Base-by-base conservation (phyloP, 345 rosid genomes). In the Raphanus raphanistrum region DNA sequence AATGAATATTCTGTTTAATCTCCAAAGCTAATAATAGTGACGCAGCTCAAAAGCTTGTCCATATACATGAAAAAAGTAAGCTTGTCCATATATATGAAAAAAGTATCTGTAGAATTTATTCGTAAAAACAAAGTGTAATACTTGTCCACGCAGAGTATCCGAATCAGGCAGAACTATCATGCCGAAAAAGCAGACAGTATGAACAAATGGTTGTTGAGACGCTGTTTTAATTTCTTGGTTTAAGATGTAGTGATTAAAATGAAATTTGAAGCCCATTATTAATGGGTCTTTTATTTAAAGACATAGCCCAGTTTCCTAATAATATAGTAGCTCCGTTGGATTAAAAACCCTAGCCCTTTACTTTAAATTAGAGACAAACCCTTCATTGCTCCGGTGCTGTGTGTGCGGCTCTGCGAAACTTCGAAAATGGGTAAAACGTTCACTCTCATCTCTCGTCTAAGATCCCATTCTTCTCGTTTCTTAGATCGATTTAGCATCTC, bases 341-440 rank as follows among this genome's bases (percentile, higher is more conserved):
- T 5, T 7, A 17, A 64, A 71, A 77, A 77, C 72, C 80, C 80
- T 77, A 78, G 3, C 64, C 8, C 55, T 50, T 50, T n/a, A 43
- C 62, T 69, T 76, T 25, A 70, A 76, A 15, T 48, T 28, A n/a
- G 55, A 50, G 55, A 50, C 38, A 58, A 71, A 78, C 72, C 61
- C 55, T 57, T 31, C 59, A 3, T 10, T 64, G 35, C 32, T 50
- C 2, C 60, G 54, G 41, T 77, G 50, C 2, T 77, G 81, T 71
- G 80, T 77, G 81, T 71, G 80, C 75, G 80, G 80, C 80, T 77
- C 66, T 50, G 55, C 55, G 2, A 13, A 50, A 50, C 55, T 64
- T 71, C 3, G 72, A 57, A 77, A 78, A 78, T 78, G 81, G 81
- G 81, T 71, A 78, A 29, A 16, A 38, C 35, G 0, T 13, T 70